A percentile compares a stretch with the other conserved stretches of the same genome.
These are phyloP conservation scores for Penicillium herquei DNA, from an alignment of 495 filamentous ascomycete species.

Conservation along the genomic window DNA sequence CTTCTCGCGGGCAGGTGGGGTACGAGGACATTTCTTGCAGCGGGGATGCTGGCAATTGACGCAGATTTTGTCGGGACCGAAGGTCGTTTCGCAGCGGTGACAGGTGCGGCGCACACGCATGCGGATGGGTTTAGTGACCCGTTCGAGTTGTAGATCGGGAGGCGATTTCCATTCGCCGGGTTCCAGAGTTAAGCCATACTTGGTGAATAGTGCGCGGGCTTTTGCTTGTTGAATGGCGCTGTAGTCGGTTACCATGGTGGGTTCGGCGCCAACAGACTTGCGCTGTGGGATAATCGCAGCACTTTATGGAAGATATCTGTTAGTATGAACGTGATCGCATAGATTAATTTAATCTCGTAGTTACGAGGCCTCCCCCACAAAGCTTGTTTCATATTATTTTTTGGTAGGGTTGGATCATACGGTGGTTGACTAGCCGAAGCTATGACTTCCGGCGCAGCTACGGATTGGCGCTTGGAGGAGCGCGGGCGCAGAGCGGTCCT, in stretches of 20 bases:
- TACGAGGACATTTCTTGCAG: slow-evolving; percentile 76
- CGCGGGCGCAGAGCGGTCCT: slow-evolving; percentile 61
- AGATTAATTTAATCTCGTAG: too few species aligned
- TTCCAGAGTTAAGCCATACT: slow-evolving; percentile 70
- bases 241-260: slow-evolving; percentile 32
- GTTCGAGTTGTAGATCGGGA: slow-evolving; percentile 56
- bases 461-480: slow-evolving; percentile 39
- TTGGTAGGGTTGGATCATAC: slow-evolving; percentile 22
- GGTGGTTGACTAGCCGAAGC: slow-evolving; percentile 23
- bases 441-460: slow-evolving; percentile 14
- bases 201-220: slow-evolving; percentile 67
- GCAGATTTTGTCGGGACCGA: slow-evolving; percentile 69
- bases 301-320: slow-evolving; percentile 6
- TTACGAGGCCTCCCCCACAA: too few species aligned
- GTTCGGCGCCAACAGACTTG: slow-evolving; percentile 21
- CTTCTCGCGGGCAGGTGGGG: slow-evolving; percentile 46
- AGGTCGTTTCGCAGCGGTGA: slow-evolving; percentile 72
- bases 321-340: background rate
- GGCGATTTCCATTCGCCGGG: slow-evolving; percentile 65
- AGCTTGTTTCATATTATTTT: too few species aligned
- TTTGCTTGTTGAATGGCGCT: slow-evolving; percentile 59
- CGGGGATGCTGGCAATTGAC: slow-evolving; percentile 69
- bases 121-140: slow-evolving; percentile 84
- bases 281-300: slow-evolving; percentile 14
- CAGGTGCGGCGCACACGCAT: slow-evolving; percentile 87